Conservation (phyloP, 495 filamentous ascomycete genomes). For the Chlorociboria aeruginascens region DNA sequence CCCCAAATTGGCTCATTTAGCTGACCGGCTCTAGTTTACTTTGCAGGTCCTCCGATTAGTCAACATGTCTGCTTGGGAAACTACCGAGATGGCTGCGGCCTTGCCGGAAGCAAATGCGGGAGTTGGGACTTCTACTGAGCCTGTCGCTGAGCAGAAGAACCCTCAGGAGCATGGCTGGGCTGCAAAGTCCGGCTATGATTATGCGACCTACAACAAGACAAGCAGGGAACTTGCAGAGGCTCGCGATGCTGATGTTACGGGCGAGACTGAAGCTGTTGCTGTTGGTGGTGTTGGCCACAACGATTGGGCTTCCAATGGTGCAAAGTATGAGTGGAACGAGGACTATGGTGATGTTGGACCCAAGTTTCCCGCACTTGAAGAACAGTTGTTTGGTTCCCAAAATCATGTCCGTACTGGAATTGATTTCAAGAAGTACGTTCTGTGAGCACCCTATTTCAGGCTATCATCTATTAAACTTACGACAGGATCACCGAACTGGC, state of each 20-base stretch:
- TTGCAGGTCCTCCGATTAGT: background rate
- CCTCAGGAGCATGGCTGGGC: conserved; percentile 38
- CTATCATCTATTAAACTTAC: background rate
- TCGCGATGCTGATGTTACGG: conserved; percentile 14
- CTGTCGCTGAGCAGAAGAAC: conserved; percentile 5
- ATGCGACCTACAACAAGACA: conserved; percentile 30
- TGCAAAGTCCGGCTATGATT: conserved; percentile 38
- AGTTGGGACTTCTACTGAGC: conserved; percentile 12
- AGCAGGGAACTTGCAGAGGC: conserved; percentile 12
- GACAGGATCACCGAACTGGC: conserved; percentile 42
- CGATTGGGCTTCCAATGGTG: conserved; percentile 44
- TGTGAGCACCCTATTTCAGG: background rate
- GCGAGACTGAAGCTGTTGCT: conserved; percentile 21
- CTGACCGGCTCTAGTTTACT: background rate
- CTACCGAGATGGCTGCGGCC: conserved; percentile 22
- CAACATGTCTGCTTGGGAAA: conserved; percentile 26
- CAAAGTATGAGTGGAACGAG: conserved; percentile 72
- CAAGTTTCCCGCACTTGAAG: conserved; percentile 50
- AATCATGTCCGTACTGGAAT: conserved; percentile 24
- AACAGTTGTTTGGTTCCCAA: conserved; percentile 52
- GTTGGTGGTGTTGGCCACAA: conserved; percentile 15
- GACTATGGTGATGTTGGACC: conserved; percentile 82
- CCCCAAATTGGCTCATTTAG: background rate
- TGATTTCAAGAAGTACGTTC: conserved; percentile 35
- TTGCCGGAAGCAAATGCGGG: conserved; percentile 17